These are phyloP conservation scores for Dactylellina cionopaga DNA, from an alignment of 2,329 filamentous ascomycete genomes.

Conservation along the genomic window DNA sequence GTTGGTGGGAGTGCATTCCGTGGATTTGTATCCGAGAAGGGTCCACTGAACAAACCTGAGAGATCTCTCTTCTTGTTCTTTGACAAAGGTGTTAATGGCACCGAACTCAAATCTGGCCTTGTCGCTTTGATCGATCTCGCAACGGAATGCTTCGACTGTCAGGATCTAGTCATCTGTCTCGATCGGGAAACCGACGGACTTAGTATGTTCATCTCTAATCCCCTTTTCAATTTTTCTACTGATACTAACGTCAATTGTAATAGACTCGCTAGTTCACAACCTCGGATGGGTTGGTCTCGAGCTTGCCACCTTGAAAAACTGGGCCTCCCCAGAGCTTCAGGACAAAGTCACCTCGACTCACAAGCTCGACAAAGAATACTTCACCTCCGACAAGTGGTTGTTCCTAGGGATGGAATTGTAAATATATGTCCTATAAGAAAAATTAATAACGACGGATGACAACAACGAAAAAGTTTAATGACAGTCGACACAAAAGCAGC, in stretches of 20 bases:
- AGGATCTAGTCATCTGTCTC: constrained; percentile 80
- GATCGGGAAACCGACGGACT: constrained; percentile 74
- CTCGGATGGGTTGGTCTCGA: constrained; percentile 94
- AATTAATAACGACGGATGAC: constrained; percentile 48
- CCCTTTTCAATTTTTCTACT: background rate
- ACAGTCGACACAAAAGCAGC: constrained; percentile 38
- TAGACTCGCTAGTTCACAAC: constrained; percentile 74
- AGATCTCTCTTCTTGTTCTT: constrained; percentile 90
- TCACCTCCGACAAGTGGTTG: constrained; percentile 81
- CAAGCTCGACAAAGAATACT: constrained; percentile 63
- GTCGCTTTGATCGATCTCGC: constrained; percentile 92
- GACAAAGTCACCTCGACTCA: constrained; percentile 44
- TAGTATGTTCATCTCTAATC: constrained; percentile 53
- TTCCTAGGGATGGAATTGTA: constrained; percentile 89
- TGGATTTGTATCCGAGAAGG: constrained; percentile 76
- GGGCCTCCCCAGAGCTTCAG: constrained; percentile 67
- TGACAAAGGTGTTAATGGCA: constrained; percentile 65
- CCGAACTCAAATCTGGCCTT: constrained; percentile 67
- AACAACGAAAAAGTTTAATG: constrained; percentile 30
- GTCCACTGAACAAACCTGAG: constrained; percentile 63
- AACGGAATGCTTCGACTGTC: constrained; percentile 78
- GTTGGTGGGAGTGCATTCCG: constrained; percentile 83
- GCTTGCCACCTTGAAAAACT: constrained; percentile 80
- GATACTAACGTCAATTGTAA: constrained; percentile 21
- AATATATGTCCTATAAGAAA: constrained; percentile 32